Percentiles rank a stretch among this genome's conserved stretches.
Conservation (phyloP, 129 eudicot species). For the Kitagawia praeruptora region DNA sequence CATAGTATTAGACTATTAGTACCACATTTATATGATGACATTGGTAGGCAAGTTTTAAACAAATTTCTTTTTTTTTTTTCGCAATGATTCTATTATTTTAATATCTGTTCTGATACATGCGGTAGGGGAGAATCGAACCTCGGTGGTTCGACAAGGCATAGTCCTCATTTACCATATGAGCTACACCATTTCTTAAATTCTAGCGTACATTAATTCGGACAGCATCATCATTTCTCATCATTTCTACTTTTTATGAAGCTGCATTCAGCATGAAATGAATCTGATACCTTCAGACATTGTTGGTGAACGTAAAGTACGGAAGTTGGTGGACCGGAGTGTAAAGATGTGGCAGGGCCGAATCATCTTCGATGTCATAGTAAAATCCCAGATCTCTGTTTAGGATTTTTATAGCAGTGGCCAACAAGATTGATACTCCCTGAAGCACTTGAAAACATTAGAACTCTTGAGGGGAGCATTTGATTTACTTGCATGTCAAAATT, state of each 20-base stretch:
- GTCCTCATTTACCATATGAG: no score
- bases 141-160: no score
- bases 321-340: conserved; percentile 3
- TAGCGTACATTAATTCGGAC: not conserved
- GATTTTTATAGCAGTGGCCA: conserved; percentile 26
- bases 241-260: not conserved
- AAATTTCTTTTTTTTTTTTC: no score
- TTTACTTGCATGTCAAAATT: not conserved
- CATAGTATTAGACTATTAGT: not conserved
- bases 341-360: conserved; percentile 14
- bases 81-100: no score
- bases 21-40: not conserved
- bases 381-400: not conserved
- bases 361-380: not conserved
- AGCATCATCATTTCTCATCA: not conserved
- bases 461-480: not conserved
- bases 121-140: no score
- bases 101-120: no score
- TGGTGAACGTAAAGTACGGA: not conserved
- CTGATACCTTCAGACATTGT: not conserved
- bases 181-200: not conserved
- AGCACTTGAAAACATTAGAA: not conserved
- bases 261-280: not conserved
- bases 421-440: conserved; percentile 19
- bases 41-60: not conserved